Base-by-base conservation (phyloP, 2,329 filamentous ascomycete species). In the Fusarium clavum region DNA sequence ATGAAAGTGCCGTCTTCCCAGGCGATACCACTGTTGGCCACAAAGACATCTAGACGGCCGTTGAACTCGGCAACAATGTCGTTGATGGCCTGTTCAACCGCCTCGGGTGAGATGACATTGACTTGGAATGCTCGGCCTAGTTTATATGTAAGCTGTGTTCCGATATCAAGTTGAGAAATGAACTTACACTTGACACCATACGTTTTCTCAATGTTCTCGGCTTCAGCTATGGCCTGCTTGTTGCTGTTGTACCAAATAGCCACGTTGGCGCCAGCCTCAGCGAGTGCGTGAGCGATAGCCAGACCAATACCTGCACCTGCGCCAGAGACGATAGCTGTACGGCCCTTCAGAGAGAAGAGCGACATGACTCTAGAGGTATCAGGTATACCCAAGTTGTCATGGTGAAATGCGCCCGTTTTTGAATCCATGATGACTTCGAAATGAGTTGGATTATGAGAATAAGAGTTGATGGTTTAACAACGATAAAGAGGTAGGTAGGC, bases 11-110 rank as follows among this genome's bases (percentile, higher is more conserved):
- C 90, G 63, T 92, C 84, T 4, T 86, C 90, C 91, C 91, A 94
- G 1, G 90, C 86, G 56, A 94, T 90, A 54, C 92, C 92, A 16
- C 90, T 90, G 77, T 96, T 95, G 72, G 92, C 92, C 46, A 94
- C 88, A 74, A 95, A 94, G 71, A 94, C 84, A 74, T 94, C 92
- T 11, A 95, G 86, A 8, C 91, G 88, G 63, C 90, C 90, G 76
- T 91, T 90, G 81, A 94, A 92, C 18, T 94, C 91, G 63, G 82
- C 77, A 45, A 90, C 81, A 67, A 88, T 85, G 10, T 82, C 79
- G 64, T 85, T 79, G 43, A 91, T 82, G 12, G 85, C 83, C 18
- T 80, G 76, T 38, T 85, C 80, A 13, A 90, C 85, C 7, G 83
- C 81, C 22, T 86, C 83, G 70, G 82, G 84, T 5, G 83, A 82